A percentile compares a stretch with the other conserved stretches of the same genome.
These are phyloP conservation scores for Xylaria acuta DNA, from an alignment of 495 filamentous ascomycete species.

Conservation along the genomic window DNA sequence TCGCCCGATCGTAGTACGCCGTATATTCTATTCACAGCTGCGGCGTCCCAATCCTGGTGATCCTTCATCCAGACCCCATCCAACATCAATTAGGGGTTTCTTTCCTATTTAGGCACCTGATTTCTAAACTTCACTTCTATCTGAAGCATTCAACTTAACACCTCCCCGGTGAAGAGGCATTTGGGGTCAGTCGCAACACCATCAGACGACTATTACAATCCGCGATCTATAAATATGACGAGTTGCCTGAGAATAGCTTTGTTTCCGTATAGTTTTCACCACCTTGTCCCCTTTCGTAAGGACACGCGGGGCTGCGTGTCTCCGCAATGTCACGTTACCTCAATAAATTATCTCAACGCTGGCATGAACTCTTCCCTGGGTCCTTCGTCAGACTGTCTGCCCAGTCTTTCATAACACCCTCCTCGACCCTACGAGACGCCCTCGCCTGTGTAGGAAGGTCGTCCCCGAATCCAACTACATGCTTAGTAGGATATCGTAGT, in stretches of 20 bases:
- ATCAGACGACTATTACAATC: background rate
- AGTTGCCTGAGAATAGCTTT: background rate
- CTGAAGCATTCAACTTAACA: background rate
- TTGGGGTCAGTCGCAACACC: background rate
- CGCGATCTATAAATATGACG: background rate
- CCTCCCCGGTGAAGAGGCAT: background rate
- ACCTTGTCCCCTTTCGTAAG: background rate
- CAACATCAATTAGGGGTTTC: background rate
- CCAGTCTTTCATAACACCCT: background rate
- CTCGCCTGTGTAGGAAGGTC: background rate
- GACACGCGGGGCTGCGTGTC: background rate
- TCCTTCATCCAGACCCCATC: background rate
- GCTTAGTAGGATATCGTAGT: background rate
- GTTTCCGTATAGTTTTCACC: background rate
- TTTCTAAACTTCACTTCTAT: background rate
- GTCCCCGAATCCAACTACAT: background rate
- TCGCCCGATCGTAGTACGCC: background rate
- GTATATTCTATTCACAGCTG: background rate
- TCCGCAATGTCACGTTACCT: conserved; percentile 1
- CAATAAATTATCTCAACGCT: background rate
- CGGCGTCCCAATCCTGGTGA: background rate
- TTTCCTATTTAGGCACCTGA: conserved; percentile 8
- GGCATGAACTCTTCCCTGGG: background rate
- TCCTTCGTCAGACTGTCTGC: background rate
- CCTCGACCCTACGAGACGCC: background rate